Evolutionary conservation across 495 filamentous ascomycete genomes (phyloP).

Genomic region (Sporormia fimetaria): DNA sequence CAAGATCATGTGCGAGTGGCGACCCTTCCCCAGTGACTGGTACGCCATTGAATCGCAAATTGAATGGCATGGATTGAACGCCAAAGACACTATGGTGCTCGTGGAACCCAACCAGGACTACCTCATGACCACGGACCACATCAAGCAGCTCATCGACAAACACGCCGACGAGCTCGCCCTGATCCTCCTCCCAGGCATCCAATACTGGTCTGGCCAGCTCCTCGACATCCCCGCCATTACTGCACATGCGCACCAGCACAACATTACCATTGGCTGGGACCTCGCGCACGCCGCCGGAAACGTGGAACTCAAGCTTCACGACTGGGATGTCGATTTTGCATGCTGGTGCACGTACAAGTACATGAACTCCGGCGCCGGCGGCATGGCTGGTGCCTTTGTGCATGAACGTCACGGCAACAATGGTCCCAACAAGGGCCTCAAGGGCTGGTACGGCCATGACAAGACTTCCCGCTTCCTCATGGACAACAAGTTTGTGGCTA

Average conservation of each 20-base stretch:
- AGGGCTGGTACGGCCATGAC: conserved; percentile 87
- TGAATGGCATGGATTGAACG: not conserved
- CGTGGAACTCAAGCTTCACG: conserved; percentile 68
- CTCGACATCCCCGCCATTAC: conserved; percentile 84
- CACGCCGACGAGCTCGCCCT: conserved; percentile 69
- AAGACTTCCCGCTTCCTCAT: conserved; percentile 67
- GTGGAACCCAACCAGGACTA: conserved; percentile 11
- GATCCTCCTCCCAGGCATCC: conserved; percentile 77
- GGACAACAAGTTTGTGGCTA: conserved; percentile 66
- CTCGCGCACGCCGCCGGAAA: conserved; percentile 93
- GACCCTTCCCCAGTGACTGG: conserved; percentile 82
- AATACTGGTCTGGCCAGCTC: conserved; percentile 90
- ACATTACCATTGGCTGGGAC: conserved; percentile 83
- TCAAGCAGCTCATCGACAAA: conserved; percentile 61
- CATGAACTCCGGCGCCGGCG: conserved; percentile 80
- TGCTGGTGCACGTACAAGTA: conserved; percentile 99
- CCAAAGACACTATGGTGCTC: conserved; percentile 11
- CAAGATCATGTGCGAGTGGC: conserved; percentile 87
- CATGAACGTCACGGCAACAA: conserved; percentile 56
- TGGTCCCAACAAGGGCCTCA: conserved; percentile 32
- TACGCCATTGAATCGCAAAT: conserved; percentile 13
- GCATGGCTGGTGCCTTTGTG: conserved; percentile 78
- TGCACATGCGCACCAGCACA: conserved; percentile 58
- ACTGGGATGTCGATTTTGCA: conserved; percentile 93
- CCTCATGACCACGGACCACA: conserved; percentile 35